Evolutionary conservation across 1,139 yeast genomes (phyloP), one percentile per base, ranked within the genome.

Genomic region (Meyerozyma athensensis): DNA sequence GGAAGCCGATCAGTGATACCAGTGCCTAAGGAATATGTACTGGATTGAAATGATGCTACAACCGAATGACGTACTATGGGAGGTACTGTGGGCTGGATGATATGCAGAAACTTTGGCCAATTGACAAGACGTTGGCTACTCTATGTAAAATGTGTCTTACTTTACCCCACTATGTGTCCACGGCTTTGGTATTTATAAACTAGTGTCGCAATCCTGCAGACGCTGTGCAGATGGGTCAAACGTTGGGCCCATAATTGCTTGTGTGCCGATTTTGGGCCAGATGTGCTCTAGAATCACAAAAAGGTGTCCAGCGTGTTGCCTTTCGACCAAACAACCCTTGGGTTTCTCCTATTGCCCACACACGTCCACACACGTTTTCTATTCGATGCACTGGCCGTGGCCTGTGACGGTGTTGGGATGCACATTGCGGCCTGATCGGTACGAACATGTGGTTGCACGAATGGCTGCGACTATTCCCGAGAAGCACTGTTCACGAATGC

Each of bases 401-500:
- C n/a, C n/a, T n/a, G n/a, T n/a, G n/a, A n/a, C n/a, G n/a, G n/a
- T n/a, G n/a, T n/a, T n/a, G n/a, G n/a, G n/a, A n/a, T n/a, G n/a
- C n/a, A n/a, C n/a, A n/a, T n/a, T n/a, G n/a, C n/a, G n/a, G n/a
- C n/a, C n/a, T n/a, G n/a, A n/a, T n/a, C n/a, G n/a, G n/a, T n/a
- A n/a, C n/a, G n/a, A n/a, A n/a, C n/a, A n/a, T n/a, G n/a, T n/a
- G n/a, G n/a, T n/a, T n/a, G n/a, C n/a, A n/a, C 26, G 26, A 12
- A 7, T 24, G 28, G 28, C 28, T 24, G 28, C 28, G 28, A 24
- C 14, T 22, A 23, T 17, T 33, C 28, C 22, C 35, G n/a, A 9
- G 54, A 46, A 3, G 68, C 57, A 44, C 55, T 59, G 47, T 67
- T 68, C 30, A 69, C 60, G 41, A 68, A 67, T 38, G 53, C 62